phyloP scores from a whole-genome alignment of 2,329 filamentous ascomycete genomes.

The Nemania sp. region DNA sequence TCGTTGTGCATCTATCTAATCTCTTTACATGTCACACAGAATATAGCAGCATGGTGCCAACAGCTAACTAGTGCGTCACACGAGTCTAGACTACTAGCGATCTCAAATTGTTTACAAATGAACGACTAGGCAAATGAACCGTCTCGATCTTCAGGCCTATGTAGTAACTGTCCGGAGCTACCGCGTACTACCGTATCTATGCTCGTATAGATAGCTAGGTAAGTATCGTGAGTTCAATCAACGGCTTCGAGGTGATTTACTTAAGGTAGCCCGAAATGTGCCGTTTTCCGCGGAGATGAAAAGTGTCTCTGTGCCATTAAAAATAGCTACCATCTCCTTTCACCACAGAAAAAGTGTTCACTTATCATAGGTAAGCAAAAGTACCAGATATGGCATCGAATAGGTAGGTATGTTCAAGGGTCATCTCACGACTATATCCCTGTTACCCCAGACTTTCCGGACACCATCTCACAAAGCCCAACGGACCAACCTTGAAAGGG shows the following conservation, averaged over 20 bases:
- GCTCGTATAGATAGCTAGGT: not conserved
- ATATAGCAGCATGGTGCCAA: conserved; percentile 18
- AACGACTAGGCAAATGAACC: not conserved
- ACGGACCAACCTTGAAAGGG: conserved; percentile 41
- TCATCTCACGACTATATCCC: conserved; percentile 40
- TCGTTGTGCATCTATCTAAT: conserved; percentile 23
- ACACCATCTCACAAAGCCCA: conserved; percentile 35
- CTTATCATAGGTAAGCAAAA: not conserved
- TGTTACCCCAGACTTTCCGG: conserved; percentile 49
- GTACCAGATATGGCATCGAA: conserved; percentile 1
- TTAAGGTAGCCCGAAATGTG: not conserved
- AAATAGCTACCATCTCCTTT: not conserved
- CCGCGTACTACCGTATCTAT: not conserved
- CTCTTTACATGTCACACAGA: conserved; percentile 17
- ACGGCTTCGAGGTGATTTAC: not conserved
- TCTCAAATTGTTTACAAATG: conserved; percentile 3
- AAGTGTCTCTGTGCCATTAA: not conserved
- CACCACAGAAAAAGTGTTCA: not conserved
- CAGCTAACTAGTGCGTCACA: not conserved
- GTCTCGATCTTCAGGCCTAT: not conserved
- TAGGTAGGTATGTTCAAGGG: conserved; percentile 16
- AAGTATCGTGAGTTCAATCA: not conserved
- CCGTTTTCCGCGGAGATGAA: not conserved
- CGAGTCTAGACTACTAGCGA: not conserved
- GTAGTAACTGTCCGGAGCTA: not conserved